Conservation (phyloP, 768 basidiomycete species). For the Lanmaoa rubissima region DNA sequence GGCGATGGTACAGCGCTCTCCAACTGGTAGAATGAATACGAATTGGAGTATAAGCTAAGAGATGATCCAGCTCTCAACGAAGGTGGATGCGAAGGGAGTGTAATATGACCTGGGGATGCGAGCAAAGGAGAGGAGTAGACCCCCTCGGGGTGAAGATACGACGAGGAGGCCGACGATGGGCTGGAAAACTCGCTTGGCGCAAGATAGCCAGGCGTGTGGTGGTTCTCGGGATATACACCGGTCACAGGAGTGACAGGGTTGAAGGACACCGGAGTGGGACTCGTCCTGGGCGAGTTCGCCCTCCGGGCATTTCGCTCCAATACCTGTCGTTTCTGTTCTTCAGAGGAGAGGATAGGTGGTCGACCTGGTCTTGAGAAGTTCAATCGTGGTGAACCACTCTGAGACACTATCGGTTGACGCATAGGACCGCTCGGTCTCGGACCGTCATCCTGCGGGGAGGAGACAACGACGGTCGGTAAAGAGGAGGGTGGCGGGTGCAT, state of each 20-base stretch:
- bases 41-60: slow-evolving; percentile 50
- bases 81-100: slow-evolving; percentile 35
- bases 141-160: slow-evolving; percentile 21
- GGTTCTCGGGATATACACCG: slow-evolving; percentile 14
- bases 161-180: background rate
- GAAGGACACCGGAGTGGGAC: slow-evolving; percentile 4
- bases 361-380: slow-evolving; percentile 69
- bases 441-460: slow-evolving; percentile 37
- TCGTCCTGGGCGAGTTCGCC: slow-evolving; percentile 31
- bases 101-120: slow-evolving; percentile 2
- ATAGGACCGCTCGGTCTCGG: slow-evolving; percentile 23
- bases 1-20: slow-evolving; percentile 48
- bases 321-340: slow-evolving; percentile 41
- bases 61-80: slow-evolving; percentile 38
- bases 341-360: slow-evolving; percentile 39
- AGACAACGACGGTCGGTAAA: slow-evolving; percentile 56
- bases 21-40: slow-evolving; percentile 65
- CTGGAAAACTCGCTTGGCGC: background rate
- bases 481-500: slow-evolving; percentile 23
- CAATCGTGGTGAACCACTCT: slow-evolving; percentile 33
- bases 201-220: background rate
- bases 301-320: slow-evolving; percentile 59
- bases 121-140: slow-evolving; percentile 16
- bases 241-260: slow-evolving; percentile 23
- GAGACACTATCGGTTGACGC: slow-evolving; percentile 42